Evolutionary conservation across 257 asterid species (phyloP).

Genomic region (Lycium ferocissimum): DNA sequence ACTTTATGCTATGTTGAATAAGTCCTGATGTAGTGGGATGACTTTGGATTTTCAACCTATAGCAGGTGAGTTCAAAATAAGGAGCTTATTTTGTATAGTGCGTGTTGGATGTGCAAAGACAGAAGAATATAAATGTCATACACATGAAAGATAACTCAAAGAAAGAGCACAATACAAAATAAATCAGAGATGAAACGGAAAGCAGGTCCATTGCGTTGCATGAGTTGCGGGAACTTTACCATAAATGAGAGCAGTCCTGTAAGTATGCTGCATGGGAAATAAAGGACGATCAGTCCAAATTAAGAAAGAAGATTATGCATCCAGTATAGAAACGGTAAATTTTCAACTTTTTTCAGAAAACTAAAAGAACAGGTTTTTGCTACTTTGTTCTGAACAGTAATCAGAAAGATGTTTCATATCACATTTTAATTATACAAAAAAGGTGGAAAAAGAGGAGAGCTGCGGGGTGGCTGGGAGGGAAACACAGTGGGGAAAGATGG

Average conservation of each 20-base stretch:
- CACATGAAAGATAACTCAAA: background rate
- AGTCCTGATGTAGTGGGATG: background rate
- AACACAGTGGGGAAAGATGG: background rate
- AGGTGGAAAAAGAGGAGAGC: background rate
- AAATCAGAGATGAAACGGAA: background rate
- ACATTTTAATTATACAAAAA: background rate
- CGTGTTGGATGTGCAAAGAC: background rate
- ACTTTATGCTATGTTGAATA: background rate
- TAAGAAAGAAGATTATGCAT: constrained; percentile 1
- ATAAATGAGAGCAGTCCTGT: constrained; percentile 98
- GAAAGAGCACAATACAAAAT: background rate
- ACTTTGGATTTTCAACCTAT: background rate
- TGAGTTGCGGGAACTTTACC: constrained; percentile 57
- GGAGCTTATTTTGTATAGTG: background rate
- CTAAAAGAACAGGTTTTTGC: background rate
- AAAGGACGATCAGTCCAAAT: constrained; percentile 43
- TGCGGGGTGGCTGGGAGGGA: background rate
- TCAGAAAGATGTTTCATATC: background rate
- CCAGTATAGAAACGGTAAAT: background rate
- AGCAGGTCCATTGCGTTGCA: background rate
- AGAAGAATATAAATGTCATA: background rate
- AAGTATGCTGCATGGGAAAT: constrained; percentile 75
- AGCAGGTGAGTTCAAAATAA: background rate
- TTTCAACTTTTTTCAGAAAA: background rate
- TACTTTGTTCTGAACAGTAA: background rate